Base-by-base conservation (phyloP, 1,284 basidiomycete species). In the Apiotrichum veenhuisii region DNA sequence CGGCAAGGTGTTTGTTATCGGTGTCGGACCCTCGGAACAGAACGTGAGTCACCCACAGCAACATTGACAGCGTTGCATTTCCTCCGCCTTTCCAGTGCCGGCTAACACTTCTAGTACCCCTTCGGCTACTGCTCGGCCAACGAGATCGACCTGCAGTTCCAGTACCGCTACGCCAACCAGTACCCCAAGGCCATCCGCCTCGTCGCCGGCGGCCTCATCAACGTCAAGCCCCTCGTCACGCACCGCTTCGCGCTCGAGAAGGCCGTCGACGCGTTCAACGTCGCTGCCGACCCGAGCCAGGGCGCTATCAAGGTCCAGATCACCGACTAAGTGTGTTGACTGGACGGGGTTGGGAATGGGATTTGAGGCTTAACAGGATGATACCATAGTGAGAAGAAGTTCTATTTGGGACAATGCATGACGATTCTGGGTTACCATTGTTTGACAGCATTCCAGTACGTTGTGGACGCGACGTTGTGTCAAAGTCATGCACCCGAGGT, bases 171-270 rank as follows among this genome's bases (percentile, higher is more conserved):
- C 63, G 71, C 70, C 60, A 73, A 79, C 67, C 74, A 70, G 72
- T 94, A 94, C 75, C 84, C 86, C 37, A 82, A 91, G 64, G 90
- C 90, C 20, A 88, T 95, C 66, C 82, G 88, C 22, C 82, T 96
- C 40, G 88, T 87, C 36, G 79, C 86, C 14, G 83, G 82, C 59
- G 89, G 89, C 46, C 86, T 87, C 71, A 84, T 96, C 69, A 82
- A 95, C 77, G 81, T 96, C 63, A 92, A 89, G 77, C 87, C 90
- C 15, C 81, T 97, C 40, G 88, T 96, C 51, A 91, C 92, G 8
- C 90, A 93, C 73, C 81, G 86, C 27, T 94, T 87, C 78, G 72
- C 81, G 20, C 87, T 95, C 65, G 81, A 86, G 43, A 78, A 88
- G 41, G 89, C 91, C 23, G 80, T 85, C 47, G 79, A 82, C 57